Evolutionary conservation across 495 filamentous ascomycete genomes (phyloP), one percentile per base, ranked within the genome.

Genomic region (Tuber magnatum): DNA sequence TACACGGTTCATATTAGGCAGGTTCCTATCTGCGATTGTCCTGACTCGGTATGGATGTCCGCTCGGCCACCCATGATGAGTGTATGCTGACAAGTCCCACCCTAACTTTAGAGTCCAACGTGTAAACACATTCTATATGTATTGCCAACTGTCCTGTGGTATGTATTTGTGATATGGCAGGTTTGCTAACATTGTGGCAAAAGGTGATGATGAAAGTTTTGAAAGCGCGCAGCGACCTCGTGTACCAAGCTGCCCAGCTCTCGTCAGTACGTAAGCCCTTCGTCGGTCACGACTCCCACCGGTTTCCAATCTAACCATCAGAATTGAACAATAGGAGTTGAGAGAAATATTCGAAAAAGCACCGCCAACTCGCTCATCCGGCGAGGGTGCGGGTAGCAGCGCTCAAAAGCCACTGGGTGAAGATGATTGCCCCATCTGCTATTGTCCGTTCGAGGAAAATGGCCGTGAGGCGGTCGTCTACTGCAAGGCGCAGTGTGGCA

Each of bases 51-150:
- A 74, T 48, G 44, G 86, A 88, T 74, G 73, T 80, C 46, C 68
- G 65, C 38, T 38, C 38, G 41, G 24, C 32, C 51, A 48, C 43
- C n/a, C 51, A 24, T 46, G 46, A 48, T 42, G 20, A 61, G 5
- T 43, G 35, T 65, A 65, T 65, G 28, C 56, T 65, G 28, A 65
- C 28, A 35, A 65, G 56, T 18, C 56, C 18, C 16, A 2, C 28
- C 16, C n/a, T 35, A 35, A 65, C 56, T 28, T 9, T 69, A 79
- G 77, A 86, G 87, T 32, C 87, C 88, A 74, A 88, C 90, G 73
- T 92, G 90, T 85, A 92, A 92, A 81, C 90, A 92, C 77, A 89
- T 92, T 56, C 82, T 88, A 73, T 92, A 91, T 78, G 90, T 89
- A 85, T 69, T 83, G 70, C 68, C 69, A 43, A 70, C 40, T 32